Base-by-base conservation (phyloP, 805 yeast genomes). In the Suhomyces sp. region DNA sequence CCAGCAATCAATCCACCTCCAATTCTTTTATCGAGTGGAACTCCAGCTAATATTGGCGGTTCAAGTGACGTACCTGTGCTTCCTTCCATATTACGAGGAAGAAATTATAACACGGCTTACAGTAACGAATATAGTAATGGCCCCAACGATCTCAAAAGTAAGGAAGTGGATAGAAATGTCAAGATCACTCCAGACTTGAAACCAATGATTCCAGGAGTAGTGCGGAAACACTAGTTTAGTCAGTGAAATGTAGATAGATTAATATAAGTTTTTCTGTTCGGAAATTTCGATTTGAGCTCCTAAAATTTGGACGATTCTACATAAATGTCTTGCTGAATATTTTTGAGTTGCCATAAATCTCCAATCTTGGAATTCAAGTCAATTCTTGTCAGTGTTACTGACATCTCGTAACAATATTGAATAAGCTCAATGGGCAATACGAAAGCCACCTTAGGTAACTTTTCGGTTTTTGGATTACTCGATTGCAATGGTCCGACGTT, bases 381-480 rank as follows among this genome's bases (percentile, higher is more conserved):
- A 10, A 37, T 22, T 21, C 17, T 29, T 13, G 15, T 8, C 29
- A 21, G 29, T 21, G 10, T 41, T 27, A 50, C 15, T 4, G 46
- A 50, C 9, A 46, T 43, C 10, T 47, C 22, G 48, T 53, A 69
- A 50, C 71, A 62, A 40, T 57, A 57, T 33, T 61, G 50, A 3
- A 73, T 60, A 3, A 71, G 52, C 46, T 71, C 70, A 2, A 67
- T 56, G 0, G 78, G 78, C 15, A 73, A 49, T 24, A 69, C 55
- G 25, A 73, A 63, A 2, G 72, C 63, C 31, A 71, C 60, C 53
- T 57, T 63, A 2, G 73, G 50, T 2, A 71, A 46, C 48, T 70
- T 73, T 46, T 72, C 77, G 24, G 66, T 52, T 17, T 49, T 46
- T 4, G 55, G 51, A 17, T 19, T 37, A 6, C 46, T 51, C 3